A percentile compares a stretch with the other conserved stretches of the same genome.
Evolutionary conservation across 2,329 filamentous ascomycete genomes (phyloP).

Genomic region (Monosporascus sp.): DNA sequence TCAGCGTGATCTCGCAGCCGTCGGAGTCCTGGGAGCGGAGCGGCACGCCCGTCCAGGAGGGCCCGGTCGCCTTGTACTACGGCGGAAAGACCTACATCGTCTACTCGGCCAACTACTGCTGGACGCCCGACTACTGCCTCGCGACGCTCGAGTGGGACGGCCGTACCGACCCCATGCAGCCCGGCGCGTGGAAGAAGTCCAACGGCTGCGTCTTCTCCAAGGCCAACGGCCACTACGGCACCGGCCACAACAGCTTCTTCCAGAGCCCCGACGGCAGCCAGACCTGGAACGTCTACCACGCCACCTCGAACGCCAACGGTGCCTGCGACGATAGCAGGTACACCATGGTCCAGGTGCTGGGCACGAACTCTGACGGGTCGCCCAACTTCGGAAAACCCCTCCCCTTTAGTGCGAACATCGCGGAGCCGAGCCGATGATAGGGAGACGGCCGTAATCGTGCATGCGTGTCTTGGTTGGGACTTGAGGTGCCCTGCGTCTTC

Average conservation of each 20-base stretch:
- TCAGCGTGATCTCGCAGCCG: conserved; percentile 45
- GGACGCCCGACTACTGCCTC: conserved; percentile 48
- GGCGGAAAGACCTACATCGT: conserved; percentile 46
- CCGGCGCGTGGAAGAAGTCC: conserved; percentile 45
- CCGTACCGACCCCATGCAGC: conserved; percentile 37
- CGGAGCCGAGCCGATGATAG: background rate
- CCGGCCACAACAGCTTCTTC: conserved; percentile 56
- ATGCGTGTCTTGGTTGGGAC: background rate
- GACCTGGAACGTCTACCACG: conserved; percentile 52
- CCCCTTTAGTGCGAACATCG: conserved; percentile 1
- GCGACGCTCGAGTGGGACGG: conserved; percentile 50
- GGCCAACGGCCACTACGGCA: conserved; percentile 52
- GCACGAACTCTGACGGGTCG: conserved; percentile 43
- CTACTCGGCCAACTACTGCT: conserved; percentile 52
- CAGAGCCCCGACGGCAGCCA: conserved; percentile 47
- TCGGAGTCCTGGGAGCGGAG: conserved; percentile 45
- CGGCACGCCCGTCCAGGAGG: conserved; percentile 49
- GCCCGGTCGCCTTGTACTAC: conserved; percentile 46
- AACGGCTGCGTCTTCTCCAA: conserved; percentile 43
- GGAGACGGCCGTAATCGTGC: background rate
- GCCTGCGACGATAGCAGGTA: conserved; percentile 49
- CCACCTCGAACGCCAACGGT: conserved; percentile 41
- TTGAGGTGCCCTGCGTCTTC: background rate
- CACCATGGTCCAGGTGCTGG: conserved; percentile 46
- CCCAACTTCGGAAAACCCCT: conserved; percentile 43